These are phyloP conservation scores for Metschnikowia anglica DNA, from an alignment of 805 yeast species.

Conservation along the genomic window DNA sequence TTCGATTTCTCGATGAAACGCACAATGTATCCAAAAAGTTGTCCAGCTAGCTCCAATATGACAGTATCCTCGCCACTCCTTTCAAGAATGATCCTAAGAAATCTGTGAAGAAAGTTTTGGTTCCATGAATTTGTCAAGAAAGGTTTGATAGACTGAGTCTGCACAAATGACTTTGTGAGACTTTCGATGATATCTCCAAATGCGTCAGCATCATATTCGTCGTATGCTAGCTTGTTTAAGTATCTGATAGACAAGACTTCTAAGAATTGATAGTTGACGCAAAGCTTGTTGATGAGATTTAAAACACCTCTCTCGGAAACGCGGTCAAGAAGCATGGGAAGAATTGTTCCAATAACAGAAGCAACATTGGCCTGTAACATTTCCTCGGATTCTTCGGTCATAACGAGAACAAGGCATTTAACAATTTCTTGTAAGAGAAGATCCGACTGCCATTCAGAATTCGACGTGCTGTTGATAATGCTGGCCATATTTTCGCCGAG, in stretches of 20 bases:
- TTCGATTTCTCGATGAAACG: constrained; percentile 36
- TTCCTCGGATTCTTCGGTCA: constrained; percentile 24
- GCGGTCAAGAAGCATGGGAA: constrained; percentile 30
- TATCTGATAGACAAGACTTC: constrained; percentile 46
- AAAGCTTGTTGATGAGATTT: constrained; percentile 28
- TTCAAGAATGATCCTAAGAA: constrained; percentile 25
- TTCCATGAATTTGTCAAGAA: constrained; percentile 45
- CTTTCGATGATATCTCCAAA: constrained; percentile 20
- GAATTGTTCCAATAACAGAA: constrained; percentile 41
- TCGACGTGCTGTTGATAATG: constrained; percentile 36
- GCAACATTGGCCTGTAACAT: constrained; percentile 25
- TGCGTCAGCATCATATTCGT: constrained; percentile 11
- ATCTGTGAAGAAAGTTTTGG: constrained; percentile 43
- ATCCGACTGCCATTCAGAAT: constrained; percentile 36
- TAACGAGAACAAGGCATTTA: constrained; percentile 51
- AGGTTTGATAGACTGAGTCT: constrained; percentile 30
- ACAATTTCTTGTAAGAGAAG: constrained; percentile 54
- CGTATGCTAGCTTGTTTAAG: constrained; percentile 37
- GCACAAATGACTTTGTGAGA: constrained; percentile 24
- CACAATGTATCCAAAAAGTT: constrained; percentile 42
- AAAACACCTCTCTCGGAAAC: constrained; percentile 31
- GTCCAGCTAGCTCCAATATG: constrained; percentile 40
- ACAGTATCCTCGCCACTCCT: constrained; percentile 20
- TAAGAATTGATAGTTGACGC: constrained; percentile 43
- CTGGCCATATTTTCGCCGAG: constrained; percentile 54